Evolutionary conservation across 2,329 filamentous ascomycete genomes (phyloP), one percentile per base, ranked within the genome.

Genomic region (Polytolypa hystricis): DNA sequence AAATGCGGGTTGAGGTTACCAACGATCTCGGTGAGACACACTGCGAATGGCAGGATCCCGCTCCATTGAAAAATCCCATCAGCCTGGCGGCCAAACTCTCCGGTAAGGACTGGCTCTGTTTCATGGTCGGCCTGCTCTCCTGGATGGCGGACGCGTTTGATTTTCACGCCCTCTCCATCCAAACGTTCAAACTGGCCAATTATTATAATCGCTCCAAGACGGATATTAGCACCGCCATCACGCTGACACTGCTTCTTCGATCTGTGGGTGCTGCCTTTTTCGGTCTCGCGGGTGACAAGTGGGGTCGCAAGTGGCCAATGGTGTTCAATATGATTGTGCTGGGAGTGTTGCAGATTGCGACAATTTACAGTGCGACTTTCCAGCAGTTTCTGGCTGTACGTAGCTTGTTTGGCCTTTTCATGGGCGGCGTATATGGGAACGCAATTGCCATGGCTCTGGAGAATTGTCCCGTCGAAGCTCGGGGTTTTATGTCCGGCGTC

Each of bases 121-220:
- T 89, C 61, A 45, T 81, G 27, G 79, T 85, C 8, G 83, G 81
- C 3, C 77, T 87, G 52, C 58, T 71, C 21, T 78, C 81, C 11
- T 89, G 84, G 84, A 81, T 75, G 1, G 82, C 81, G 39, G 69
- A 73, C 46, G 65, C 72, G 0, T 74, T 76, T 41, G 73, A 78
- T 48, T 78, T 77, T 57, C 77, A 77, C 57, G 74, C 73, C 25
- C 72, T 77, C 23, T 74, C 70, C 6, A 56, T 77, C 34, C 74
- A 72, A 0, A 67, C 77, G 10, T 55, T 60, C 5, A 52, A 73
- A 25, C 56, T 79, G 8, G 71, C 73, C 2, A 59, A 69, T 41
- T 54, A 60, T 4, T 79, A 77, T 44, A 60, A 58, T 32, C 70
- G 67, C 45, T 63, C 66, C 2, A 71, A 71, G 33, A 68, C 67